These are phyloP conservation scores for Nitzschia putrida DNA, from an alignment of 108 stramenopile species.

Conservation along the genomic window DNA sequence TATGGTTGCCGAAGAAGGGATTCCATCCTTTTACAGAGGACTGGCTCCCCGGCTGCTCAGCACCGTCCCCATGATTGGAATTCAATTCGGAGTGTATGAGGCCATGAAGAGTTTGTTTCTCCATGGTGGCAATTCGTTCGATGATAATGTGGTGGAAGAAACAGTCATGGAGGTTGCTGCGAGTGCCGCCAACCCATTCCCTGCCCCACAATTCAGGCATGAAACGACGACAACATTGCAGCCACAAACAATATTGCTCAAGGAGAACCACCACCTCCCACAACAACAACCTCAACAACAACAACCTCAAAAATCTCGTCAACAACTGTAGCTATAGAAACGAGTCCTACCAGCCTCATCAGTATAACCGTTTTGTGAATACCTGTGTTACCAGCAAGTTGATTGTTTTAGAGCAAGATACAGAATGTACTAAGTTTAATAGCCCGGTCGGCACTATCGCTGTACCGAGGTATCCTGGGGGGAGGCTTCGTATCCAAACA, in stretches of 20 bases:
- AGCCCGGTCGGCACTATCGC: too few relatives aligned
- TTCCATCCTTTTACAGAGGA: constrained; percentile 89
- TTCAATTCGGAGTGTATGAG: constrained; percentile 95
- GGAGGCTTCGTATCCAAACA: constrained; percentile 40
- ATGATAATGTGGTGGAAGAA: constrained; percentile 57
- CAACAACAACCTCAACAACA: too few relatives aligned
- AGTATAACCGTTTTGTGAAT: not conserved
- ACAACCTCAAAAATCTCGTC: not conserved
- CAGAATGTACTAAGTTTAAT: too few relatives aligned
- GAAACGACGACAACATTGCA: too few relatives aligned
- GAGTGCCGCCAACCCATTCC: constrained; percentile 75
- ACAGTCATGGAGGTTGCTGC: constrained; percentile 86
- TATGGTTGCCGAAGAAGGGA: constrained; percentile 88
- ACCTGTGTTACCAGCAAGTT: not conserved
- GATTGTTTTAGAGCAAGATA: not conserved
- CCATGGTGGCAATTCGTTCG: constrained; percentile 19
- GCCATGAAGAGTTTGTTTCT: constrained; percentile 85
- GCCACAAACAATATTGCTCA: not conserved
- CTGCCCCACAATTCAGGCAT: constrained; percentile 64
- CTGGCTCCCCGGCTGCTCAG: constrained; percentile 90
- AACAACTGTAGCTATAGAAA: not conserved
- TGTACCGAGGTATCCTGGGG: too few relatives aligned
- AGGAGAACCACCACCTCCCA: not conserved
- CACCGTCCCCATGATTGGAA: constrained; percentile 98
- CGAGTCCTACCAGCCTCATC: not conserved